Base-by-base conservation (phyloP, 2,329 filamentous ascomycete genomes). In the Diaporthe vexans region DNA sequence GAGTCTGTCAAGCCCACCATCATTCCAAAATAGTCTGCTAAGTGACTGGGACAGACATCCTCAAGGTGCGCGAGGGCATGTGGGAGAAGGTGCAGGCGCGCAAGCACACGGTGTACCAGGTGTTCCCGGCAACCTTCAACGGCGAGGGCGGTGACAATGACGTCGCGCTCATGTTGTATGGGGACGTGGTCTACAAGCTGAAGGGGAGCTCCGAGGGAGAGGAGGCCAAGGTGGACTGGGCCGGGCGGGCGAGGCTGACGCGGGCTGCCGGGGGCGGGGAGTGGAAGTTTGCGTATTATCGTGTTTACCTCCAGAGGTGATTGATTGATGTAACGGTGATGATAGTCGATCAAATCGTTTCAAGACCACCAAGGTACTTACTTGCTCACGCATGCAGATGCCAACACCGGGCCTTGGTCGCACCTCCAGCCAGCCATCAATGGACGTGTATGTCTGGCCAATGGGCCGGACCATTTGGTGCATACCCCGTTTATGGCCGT, bases 101-200 rank as follows among this genome's bases (percentile, higher is more conserved):
- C 52, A 84, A 79, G 74, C 86, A 88, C 78, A 82, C 77, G 2
- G 81, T 86, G 35, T 77, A 77, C 40, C 85, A 85, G 77, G 83
- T 86, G 10, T 87, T 87, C 73, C 84, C 85, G 24, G 85, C 80
- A 0, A 75, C 75, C 5, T 86, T 86, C 72, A 54, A 76, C n/a
- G 77, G 77, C 71, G 73, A 70, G 54, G 56, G 71, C 54, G 54
- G 24, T 15, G 63, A 37, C 48, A 74, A 70, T 11, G 79, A 76
- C 68, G 77, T 79, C 54, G 85, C 86, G 78, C 81, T 81, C 52
- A 83, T 82, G 81, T 68, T 83, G 4, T 76, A 78, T 48, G 82
- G 82, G 29, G 74, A 76, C 13, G 77, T 81, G 7, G 76, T 78
- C n/a, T 73, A 80, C 10, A 74, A 24, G 51, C 63, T 78, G 48